Percentiles rank a stretch among this genome's conserved stretches.
These are phyloP conservation scores for Suillus sp. DNA, from an alignment of 768 basidiomycete genomes.

Conservation along the genomic window DNA sequence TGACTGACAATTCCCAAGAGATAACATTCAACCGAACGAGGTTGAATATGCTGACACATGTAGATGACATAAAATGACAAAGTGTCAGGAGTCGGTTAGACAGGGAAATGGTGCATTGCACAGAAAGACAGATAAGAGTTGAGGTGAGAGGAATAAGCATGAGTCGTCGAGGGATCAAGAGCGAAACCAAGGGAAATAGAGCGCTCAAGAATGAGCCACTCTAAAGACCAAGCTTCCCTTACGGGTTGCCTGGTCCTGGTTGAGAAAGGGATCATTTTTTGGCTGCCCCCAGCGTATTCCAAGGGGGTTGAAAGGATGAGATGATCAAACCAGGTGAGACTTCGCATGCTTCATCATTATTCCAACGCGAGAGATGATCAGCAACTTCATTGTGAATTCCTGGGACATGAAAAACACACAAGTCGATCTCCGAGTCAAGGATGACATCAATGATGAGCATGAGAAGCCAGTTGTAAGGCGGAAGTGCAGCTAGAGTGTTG, in stretches of 20 bases:
- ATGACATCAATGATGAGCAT: conserved; percentile 20
- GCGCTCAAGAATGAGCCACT: too few species aligned
- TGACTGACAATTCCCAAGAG: conserved; percentile 26
- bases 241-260: neutral
- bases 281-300: conserved; percentile 27
- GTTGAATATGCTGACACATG: conserved; percentile 23
- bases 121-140: conserved; percentile 42
- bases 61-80: conserved; percentile 18
- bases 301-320: conserved; percentile 25
- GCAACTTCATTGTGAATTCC: conserved; percentile 29
- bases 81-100: conserved; percentile 35
- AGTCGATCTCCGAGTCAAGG: conserved; percentile 10
- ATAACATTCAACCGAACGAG: conserved; percentile 23
- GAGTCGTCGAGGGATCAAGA: conserved; percentile 25
- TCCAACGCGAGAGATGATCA: conserved; percentile 19
- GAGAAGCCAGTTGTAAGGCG: conserved; percentile 30
- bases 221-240: neutral
- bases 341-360: conserved; percentile 29
- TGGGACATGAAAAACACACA: conserved; percentile 30
- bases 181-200: neutral
- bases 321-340: neutral
- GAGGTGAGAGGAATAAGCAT: conserved; percentile 35
- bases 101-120: conserved; percentile 30
- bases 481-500: conserved; percentile 16
- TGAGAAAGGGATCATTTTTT: neutral